Conservation (phyloP, 179 eudicot species). For the Spergularia azorica region DNA sequence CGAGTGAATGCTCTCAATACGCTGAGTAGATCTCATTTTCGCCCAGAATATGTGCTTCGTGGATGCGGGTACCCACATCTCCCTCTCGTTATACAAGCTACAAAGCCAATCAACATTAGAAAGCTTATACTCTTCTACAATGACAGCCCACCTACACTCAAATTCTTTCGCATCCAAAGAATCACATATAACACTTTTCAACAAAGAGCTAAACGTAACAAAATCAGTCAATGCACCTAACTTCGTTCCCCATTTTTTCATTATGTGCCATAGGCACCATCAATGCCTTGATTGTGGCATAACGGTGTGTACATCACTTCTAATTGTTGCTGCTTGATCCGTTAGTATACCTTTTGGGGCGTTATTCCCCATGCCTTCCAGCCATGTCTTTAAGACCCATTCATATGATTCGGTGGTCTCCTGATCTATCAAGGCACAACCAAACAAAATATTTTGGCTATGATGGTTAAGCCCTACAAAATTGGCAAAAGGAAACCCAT, state of each 20-base stretch:
- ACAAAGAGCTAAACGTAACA: too few relatives aligned
- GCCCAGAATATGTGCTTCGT: background rate
- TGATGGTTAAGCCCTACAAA: conserved; percentile 12
- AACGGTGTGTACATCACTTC: conserved; percentile 20
- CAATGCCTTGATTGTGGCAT: conserved; percentile 30
- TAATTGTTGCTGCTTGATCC: conserved; percentile 13
- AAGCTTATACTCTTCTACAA: background rate
- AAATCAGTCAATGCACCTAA: background rate
- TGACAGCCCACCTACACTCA: background rate
- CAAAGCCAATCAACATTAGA: background rate
- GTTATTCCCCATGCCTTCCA: conserved; percentile 23
- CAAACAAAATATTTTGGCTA: conserved; percentile 28
- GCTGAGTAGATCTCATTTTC: background rate
- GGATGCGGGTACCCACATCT: background rate
- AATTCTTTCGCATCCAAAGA: too few relatives aligned
- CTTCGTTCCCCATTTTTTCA: background rate
- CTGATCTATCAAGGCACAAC: conserved; percentile 29
- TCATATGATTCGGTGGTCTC: conserved; percentile 27
- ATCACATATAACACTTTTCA: too few relatives aligned
- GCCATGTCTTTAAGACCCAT: conserved; percentile 36
- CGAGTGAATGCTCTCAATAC: background rate
- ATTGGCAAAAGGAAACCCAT: background rate
- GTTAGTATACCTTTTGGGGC: too few relatives aligned
- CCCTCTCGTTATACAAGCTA: background rate
- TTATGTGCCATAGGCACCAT: conserved; percentile 31